Percentiles rank a stretch among this genome's conserved stretches.
Conservation (phyloP, 2,329 filamentous ascomycete genomes). For the Colletotrichum sansevieriae region DNA sequence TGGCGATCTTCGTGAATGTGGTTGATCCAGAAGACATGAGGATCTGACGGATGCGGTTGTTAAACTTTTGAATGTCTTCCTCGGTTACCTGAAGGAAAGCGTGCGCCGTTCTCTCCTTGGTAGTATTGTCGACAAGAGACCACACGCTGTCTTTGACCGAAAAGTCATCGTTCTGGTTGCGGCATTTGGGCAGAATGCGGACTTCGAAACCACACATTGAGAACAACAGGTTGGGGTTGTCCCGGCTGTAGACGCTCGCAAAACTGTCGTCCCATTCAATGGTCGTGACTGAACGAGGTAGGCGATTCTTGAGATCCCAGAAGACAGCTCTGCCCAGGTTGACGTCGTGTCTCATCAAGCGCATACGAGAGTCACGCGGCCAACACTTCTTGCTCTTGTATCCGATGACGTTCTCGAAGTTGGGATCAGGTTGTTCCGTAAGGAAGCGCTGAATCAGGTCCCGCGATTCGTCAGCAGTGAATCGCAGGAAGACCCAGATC, state of each 20-base stretch:
- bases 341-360: constrained; percentile 98
- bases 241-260: constrained; percentile 95
- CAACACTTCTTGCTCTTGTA: constrained; percentile 99
- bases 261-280: constrained; percentile 99
- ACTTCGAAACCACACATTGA: constrained; percentile 99
- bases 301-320: constrained; percentile 97
- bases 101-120: constrained; percentile 96
- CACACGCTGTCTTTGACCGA: constrained; percentile 98
- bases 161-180: constrained; percentile 97
- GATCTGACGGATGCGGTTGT: constrained; percentile 98
- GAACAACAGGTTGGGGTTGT: constrained; percentile 97
- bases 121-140: constrained; percentile 96
- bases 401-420: constrained; percentile 99
- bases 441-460: constrained; percentile 98
- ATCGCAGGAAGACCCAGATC: constrained; percentile 98
- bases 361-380: constrained; percentile 97
- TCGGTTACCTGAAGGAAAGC: constrained; percentile 98
- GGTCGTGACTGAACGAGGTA: constrained; percentile 94
- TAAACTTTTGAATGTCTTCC: constrained; percentile 98
- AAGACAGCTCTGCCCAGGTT: constrained; percentile 97
- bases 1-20: constrained; percentile 99
- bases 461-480: constrained; percentile 92
- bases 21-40: constrained; percentile 99
- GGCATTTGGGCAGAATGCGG: constrained; percentile 92
- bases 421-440: constrained; percentile 97